phyloP scores from a whole-genome alignment of 192 early-diverging fungal species.

The Entomortierella beljakovae region DNA sequence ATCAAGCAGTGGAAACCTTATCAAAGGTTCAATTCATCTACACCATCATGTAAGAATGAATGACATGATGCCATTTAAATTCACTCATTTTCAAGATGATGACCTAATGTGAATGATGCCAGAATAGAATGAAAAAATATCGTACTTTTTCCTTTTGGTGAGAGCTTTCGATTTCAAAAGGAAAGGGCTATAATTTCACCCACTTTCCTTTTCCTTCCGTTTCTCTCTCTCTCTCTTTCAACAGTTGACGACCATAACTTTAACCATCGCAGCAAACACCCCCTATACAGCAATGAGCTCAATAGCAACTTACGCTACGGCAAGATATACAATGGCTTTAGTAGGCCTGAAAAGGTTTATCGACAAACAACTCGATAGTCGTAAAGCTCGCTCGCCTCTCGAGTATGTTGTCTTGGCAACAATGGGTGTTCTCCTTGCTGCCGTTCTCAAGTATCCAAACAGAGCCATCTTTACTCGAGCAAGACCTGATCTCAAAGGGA shows the following conservation, averaged over 20 bases:
- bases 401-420: conserved; percentile 40
- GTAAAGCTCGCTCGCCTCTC: conserved; percentile 16
- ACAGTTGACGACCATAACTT: not conserved
- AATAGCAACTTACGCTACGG: not conserved
- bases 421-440: conserved; percentile 12
- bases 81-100: no score
- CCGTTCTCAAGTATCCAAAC: conserved; percentile 40
- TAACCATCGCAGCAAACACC: not conserved
- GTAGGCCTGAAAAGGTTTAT: conserved; percentile 23
- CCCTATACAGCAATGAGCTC: not conserved
- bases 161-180: no score
- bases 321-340: conserved; percentile 17
- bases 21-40: no score
- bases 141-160: no score
- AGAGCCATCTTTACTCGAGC: conserved; percentile 25
- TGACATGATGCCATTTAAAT: no score
- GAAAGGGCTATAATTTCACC: no score
- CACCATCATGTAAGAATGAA: no score
- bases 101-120: no score
- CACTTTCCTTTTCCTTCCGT: no score
- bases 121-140: no score
- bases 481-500: conserved; percentile 30
- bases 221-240: not conserved
- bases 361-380: conserved; percentile 16
- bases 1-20: no score